Evolutionary conservation across 768 basidiomycete species (phyloP), one percentile per base, ranked within the genome.

Genomic region (Russula olivacea): DNA sequence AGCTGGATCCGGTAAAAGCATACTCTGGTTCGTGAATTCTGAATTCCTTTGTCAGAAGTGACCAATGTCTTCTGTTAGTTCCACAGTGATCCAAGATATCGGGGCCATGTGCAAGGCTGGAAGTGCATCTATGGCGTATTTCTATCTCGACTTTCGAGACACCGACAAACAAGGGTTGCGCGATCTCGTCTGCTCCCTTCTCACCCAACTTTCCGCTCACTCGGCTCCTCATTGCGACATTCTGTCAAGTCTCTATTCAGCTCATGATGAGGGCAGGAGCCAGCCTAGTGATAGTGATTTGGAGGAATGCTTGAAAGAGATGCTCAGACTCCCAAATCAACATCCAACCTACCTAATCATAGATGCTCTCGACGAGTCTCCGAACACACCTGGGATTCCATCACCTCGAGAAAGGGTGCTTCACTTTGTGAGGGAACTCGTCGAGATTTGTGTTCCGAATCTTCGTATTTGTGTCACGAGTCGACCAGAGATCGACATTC

Each of bases 321-420:
- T 48, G 47, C 21, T 48, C 21, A 23, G 12, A 48, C 47, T 41
- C 25, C 23, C 59, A 4, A 17, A 14, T 49, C 19, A 21, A 23
- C 15, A 1, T 28, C 47, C 36, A 8, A 40, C 36, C 10, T 58
- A 58, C 36, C 17, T 58, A 19, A 40, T 52, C 12, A 12, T 54
- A 2, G 59, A 61, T 15, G 59, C 51, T 3, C 40, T 61, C 5
- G 59, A 61, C 10, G 59, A 61, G n/a, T 32, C 25, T 15, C 4
- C 47, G 1, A 23, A 48, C 47, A 14, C 11, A 0, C 12, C 47
- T 23, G 47, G 47, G 47, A 12, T 48, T 23, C 47, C 47, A 48
- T 12, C 47, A 23, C 47, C 47, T 48, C 47, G 47, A 11, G 47
- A 23, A 23, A 4, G 21, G 3, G 47, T 48, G 2, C 21, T 48